Conservation (phyloP, 441 rosid genomes). For the Euphorbia celastroides region DNA sequence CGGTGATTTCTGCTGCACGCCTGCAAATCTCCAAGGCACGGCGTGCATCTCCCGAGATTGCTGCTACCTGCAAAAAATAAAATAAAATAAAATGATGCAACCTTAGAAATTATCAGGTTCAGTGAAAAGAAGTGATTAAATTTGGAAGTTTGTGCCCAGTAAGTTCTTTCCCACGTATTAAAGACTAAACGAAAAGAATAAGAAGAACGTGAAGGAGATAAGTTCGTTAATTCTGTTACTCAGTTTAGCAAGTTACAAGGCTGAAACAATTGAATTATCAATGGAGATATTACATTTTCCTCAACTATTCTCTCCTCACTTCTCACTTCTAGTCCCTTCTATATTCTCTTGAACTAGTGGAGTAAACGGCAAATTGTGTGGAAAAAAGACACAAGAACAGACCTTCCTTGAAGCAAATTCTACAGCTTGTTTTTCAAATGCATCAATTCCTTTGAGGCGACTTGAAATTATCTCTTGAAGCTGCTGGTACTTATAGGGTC, state of each 20-base stretch:
- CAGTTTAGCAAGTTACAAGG: background rate
- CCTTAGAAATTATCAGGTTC: constrained; percentile 24
- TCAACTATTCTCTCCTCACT: too few relatives aligned
- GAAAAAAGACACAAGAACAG: constrained; percentile 11
- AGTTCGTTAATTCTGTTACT: too few relatives aligned
- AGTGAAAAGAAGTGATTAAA: background rate
- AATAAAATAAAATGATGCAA: constrained; percentile 47
- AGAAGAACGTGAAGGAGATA: background rate
- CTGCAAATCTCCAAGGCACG: constrained; percentile 96
- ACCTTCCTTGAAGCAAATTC: constrained; percentile 98
- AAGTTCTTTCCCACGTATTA: background rate
- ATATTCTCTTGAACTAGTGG: background rate
- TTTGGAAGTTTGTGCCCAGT: background rate
- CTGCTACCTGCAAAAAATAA: constrained; percentile 83
- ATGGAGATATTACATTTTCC: background rate
- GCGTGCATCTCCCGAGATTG: constrained; percentile 96
- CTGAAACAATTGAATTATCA: background rate
- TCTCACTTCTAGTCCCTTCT: background rate
- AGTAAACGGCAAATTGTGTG: constrained; percentile 4
- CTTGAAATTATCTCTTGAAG: constrained; percentile 91
- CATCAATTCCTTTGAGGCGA: constrained; percentile 75
- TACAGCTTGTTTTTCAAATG: constrained; percentile 85
- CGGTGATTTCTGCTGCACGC: constrained; percentile 93
- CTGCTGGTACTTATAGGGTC: constrained; percentile 87
- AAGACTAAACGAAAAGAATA: background rate